Evolutionary conservation across 768 basidiomycete species (phyloP).

Genomic region (Amanita polypyramis): DNA sequence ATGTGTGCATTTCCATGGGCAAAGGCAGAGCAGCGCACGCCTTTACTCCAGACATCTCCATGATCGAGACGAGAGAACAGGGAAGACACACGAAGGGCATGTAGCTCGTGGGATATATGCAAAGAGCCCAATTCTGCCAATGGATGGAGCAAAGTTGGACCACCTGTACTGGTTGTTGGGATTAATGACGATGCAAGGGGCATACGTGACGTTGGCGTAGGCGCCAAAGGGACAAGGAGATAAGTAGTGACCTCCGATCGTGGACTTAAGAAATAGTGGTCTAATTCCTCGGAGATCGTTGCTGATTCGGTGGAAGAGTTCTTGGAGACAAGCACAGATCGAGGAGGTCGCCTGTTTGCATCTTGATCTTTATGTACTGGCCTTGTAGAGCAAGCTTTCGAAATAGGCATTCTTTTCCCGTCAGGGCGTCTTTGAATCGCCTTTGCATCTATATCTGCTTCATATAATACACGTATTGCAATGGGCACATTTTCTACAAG

Average conservation of each 20-base stretch:
- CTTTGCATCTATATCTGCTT: slow-evolving; percentile 60
- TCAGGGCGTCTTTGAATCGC: not conserved
- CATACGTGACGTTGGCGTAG: slow-evolving; percentile 56
- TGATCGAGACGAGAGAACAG: slow-evolving; percentile 65
- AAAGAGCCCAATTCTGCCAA: slow-evolving; percentile 18
- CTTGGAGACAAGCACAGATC: not conserved
- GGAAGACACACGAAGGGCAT: slow-evolving; percentile 54
- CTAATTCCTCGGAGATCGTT: slow-evolving; percentile 24
- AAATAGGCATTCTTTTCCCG: not conserved
- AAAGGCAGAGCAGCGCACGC: slow-evolving; percentile 52
- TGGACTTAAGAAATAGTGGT: slow-evolving; percentile 49
- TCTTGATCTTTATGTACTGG: not conserved
- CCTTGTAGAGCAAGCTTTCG: not conserved
- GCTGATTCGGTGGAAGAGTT: not conserved
- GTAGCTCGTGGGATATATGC: slow-evolving; percentile 42
- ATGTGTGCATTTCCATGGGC: slow-evolving; percentile 27
- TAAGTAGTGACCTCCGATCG: slow-evolving; percentile 41
- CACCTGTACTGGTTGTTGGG: not conserved
- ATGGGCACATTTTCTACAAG: slow-evolving; percentile 73
- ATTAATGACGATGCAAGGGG: slow-evolving; percentile 35
- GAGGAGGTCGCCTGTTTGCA: not conserved
- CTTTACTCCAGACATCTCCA: slow-evolving; percentile 55
- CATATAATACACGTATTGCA: slow-evolving; percentile 61
- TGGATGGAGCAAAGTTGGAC: slow-evolving; percentile 12
- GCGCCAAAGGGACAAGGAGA: slow-evolving; percentile 69